Conservation (phyloP, 257 asterid genomes). For the Dorcoceras hygrometricum region DNA sequence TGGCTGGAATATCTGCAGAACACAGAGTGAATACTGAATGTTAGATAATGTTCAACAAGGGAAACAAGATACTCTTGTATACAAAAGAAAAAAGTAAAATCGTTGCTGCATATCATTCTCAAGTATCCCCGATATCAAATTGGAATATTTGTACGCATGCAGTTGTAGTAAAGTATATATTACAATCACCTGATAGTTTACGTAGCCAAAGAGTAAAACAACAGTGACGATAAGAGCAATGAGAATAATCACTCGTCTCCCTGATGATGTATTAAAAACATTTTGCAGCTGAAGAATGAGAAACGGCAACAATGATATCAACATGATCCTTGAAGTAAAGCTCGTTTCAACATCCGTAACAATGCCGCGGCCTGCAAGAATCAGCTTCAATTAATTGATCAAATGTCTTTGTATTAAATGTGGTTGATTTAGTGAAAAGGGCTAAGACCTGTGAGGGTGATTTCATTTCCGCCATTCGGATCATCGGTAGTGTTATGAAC, state of each 20-base stretch:
- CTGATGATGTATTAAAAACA: constrained; percentile 25
- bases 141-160: neutral
- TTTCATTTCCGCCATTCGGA: constrained; percentile 17
- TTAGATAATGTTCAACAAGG: neutral
- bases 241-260: constrained; percentile 34
- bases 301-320: constrained; percentile 44
- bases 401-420: neutral
- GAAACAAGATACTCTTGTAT: neutral
- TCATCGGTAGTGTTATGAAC: too few relatives aligned
- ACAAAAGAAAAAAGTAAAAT: too few relatives aligned
- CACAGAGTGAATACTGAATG: neutral
- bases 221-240: constrained; percentile 40
- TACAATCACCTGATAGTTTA: constrained; percentile 42
- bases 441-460: constrained; percentile 24
- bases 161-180: neutral
- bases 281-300: constrained; percentile 35
- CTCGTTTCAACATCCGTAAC: constrained; percentile 53
- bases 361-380: constrained; percentile 40
- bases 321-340: constrained; percentile 58
- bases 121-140: too few relatives aligned
- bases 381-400: neutral
- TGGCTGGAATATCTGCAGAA: constrained; percentile 49
- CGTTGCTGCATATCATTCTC: too few relatives aligned
- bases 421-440: neutral
- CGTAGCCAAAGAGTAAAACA: constrained; percentile 33